Base-by-base conservation (phyloP, 495 filamentous ascomycete species). In the Cairneyella variabilis region DNA sequence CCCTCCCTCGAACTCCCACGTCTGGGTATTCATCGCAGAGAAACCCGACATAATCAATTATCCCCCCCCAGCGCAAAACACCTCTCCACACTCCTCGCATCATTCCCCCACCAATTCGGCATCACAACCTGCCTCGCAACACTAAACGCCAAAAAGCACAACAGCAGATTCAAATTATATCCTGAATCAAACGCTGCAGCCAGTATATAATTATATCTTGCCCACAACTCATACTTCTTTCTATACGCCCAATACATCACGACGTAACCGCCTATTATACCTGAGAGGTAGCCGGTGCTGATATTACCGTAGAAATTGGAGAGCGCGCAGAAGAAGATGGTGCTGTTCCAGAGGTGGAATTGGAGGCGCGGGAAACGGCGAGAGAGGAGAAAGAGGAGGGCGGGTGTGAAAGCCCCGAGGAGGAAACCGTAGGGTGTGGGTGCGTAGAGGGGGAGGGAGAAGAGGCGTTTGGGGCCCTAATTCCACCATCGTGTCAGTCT, bases 101-200 rank as follows among this genome's bases (percentile, higher is more conserved):
- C 64, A 44, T 83, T 81, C 2, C 77, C 78, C 76, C 78, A 83
- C 79, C 78, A 82, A 41, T 75, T 64, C 26, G 77, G 75, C 78
- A 81, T 80, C 23, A 63, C 68, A 8, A 80, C 64, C 37, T 73
- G 67, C 65, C 74, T 80, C 0, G 71, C 76, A 12, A 72, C 68
- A 0, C 74, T 73, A 42, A 82, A 79, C 40, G 74, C 76, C 48
- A 81, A 64, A 61, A 83, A 81, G 22, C 80, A 73, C 18, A 81
- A 64, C 52, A 82, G 54, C 72, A 80, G 70, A 54, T 78, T 76
- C 20, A 80, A 46, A 61, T 81, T 81, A 53, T 80, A 83, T 1
- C 75, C 78, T 3, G 78, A 75, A 65, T 81, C 79, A 53, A 80
- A 78, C 2, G 78, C 77, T 1, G 78, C 78, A 1, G 76, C 77